Evolutionary conservation across 1,284 basidiomycete genomes (phyloP), one percentile per base, ranked within the genome.

Genomic region (Mycena sp.): DNA sequence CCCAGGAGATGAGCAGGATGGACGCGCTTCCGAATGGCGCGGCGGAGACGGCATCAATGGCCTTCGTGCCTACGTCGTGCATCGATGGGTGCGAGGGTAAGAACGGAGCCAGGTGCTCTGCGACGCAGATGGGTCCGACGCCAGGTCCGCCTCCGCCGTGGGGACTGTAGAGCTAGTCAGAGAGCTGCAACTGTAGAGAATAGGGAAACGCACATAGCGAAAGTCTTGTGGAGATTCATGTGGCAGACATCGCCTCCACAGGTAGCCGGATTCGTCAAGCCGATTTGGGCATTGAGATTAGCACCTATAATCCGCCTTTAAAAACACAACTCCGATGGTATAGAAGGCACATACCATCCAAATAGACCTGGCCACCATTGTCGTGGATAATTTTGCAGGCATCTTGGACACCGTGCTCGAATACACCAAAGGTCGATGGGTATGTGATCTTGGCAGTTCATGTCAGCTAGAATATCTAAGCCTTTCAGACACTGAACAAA

Each of bases 211-310:
- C 73, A 94, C 92, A 96, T 96, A 7, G 93, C 90, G 73, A 96
- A 96, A 0, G 95, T 96, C 81, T 99, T 99, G 85, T 99, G 97
- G 53, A 99, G 81, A 81, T 99, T 99, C 82, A 99, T 85, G 77
- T 99, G 97, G 73, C 95, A 98, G 41, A 99, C 96, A 78, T 99
- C 97, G 60, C 96, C 97, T 54, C 97, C 97, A 73, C 96, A 98
- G 32, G 87, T 91, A 5, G 93, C 95, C n/a, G 97, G 95, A 75
- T 95, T 96, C 23, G 97, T 99, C 59, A 99, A 76, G 26, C 97
- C 97, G 68, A 99, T 89, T 74, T 98, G 94, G 28, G 96, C 96
- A 76, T 99, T 99, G 70, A 98, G 83, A 76, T 99, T 99, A 73
- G 60, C 70, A 80, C 32, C 32, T 35, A n/a, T n/a, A n/a, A n/a